Conservation (phyloP, 148 eudicot genomes). For the Salicornia ramosissima region DNA sequence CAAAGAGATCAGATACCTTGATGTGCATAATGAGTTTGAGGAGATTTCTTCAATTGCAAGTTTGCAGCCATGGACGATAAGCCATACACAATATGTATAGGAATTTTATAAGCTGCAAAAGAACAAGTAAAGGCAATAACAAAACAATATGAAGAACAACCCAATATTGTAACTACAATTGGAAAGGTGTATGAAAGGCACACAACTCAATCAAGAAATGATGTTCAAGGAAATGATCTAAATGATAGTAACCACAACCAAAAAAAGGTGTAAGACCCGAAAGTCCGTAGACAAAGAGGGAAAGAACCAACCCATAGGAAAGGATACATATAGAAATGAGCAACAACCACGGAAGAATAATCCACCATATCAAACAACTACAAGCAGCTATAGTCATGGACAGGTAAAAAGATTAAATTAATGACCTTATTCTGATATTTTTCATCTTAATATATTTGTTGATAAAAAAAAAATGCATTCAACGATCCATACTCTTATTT, state of each 20-base stretch:
- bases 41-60: neutral
- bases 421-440: neutral
- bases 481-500: neutral
- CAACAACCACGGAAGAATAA: neutral
- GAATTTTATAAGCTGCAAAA: neutral
- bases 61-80: neutral
- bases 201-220: neutral
- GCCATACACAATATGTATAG: neutral
- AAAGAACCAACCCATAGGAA: neutral
- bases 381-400: neutral
- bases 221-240: neutral
- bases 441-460: neutral
- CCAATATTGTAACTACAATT: neutral
- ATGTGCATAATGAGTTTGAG: neutral
- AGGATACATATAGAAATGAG: neutral
- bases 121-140: neutral
- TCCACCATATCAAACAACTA: neutral
- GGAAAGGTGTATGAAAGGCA: neutral
- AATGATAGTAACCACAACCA: no score
- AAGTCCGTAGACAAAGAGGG: neutral
- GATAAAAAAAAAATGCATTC: neutral
- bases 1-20: neutral
- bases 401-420: neutral
- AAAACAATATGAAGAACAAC: neutral
- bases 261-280: conserved; percentile 1